Percentiles rank a stretch among this genome's conserved stretches.
Conservation (phyloP, 306 rosid genomes). For the Casuarina equisetifolia region DNA sequence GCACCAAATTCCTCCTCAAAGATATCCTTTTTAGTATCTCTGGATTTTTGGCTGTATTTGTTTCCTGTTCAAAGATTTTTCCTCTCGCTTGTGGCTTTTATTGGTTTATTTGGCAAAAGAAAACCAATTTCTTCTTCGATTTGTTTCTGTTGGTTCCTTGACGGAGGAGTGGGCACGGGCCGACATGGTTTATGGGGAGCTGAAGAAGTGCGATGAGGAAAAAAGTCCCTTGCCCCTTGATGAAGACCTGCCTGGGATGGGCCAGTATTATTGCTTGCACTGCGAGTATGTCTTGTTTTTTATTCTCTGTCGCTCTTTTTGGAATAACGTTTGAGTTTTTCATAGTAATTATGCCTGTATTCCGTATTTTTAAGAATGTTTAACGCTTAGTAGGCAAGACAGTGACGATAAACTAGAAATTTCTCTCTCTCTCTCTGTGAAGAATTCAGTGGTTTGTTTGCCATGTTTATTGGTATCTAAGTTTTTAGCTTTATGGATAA, state of each 20-base stretch:
- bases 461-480: not conserved
- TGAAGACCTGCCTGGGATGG: constrained; percentile 96
- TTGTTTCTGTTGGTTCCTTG: constrained; percentile 33
- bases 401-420: not conserved
- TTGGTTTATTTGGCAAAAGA: no score
- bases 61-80: not conserved
- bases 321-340: not conserved
- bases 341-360: not conserved
- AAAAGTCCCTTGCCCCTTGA: constrained; percentile 55
- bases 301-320: not conserved
- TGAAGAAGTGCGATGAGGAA: constrained; percentile 52
- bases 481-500: not conserved
- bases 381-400: not conserved
- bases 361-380: not conserved
- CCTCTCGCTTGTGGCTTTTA: not conserved
- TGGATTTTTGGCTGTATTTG: not conserved
- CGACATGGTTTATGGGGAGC: constrained; percentile 72
- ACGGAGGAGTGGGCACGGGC: constrained; percentile 56
- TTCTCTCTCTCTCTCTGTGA: not conserved
- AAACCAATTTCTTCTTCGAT: not conserved
- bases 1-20: constrained; percentile 63
- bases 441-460: not conserved
- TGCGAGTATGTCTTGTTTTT: constrained; percentile 68
- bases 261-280: constrained; percentile 80
- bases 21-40: constrained; percentile 55